phyloP scores from a whole-genome alignment of 192 early-diverging fungal genomes.

The Coemansia sp. region DNA sequence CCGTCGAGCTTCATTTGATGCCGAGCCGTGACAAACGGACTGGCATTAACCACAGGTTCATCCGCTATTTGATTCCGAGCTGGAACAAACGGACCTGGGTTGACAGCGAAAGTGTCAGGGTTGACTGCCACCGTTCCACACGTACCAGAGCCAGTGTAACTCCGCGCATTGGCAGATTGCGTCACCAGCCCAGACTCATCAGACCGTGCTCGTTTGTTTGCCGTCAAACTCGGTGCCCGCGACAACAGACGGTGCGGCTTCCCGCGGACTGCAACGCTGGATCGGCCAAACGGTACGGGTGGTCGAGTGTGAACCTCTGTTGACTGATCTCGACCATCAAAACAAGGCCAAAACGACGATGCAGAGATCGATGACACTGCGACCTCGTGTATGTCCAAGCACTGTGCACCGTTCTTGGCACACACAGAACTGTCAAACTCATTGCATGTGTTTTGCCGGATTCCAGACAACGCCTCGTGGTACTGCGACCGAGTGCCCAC shows the following conservation, averaged over 20 bases:
- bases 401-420: background rate
- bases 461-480: constrained; percentile 1
- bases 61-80: no score
- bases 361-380: background rate
- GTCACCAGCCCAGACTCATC: constrained; percentile 6
- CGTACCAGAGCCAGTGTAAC: no score
- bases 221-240: background rate
- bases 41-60: background rate
- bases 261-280: background rate
- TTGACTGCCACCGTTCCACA: no score
- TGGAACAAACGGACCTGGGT: no score
- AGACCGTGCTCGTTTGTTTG: constrained; percentile 25
- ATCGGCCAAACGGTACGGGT: background rate
- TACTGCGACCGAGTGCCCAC: constrained; percentile 2
- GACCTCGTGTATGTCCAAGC: background rate
- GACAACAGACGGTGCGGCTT: background rate
- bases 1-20: constrained; percentile 37
- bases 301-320: no score
- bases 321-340: background rate
- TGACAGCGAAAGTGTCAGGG: no score
- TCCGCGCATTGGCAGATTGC: no score
- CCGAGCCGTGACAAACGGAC: constrained; percentile 37
- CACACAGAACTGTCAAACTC: background rate
- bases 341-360: background rate
- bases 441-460: background rate